phyloP scores from a whole-genome alignment of 371 early-diverging fungal species.

The Syncephalastrum contaminatum region DNA sequence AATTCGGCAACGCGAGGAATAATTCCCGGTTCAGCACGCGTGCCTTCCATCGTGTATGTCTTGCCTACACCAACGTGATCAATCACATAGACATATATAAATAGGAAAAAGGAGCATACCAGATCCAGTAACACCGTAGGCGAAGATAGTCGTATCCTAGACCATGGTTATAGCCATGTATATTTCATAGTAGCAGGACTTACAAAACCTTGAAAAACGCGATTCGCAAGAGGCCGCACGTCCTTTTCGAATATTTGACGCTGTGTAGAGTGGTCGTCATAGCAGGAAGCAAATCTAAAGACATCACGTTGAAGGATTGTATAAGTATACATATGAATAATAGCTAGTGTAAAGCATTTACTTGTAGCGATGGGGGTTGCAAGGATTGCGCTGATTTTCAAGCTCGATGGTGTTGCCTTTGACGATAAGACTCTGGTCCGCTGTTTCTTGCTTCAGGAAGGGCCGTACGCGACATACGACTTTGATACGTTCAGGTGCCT shows the following conservation, averaged over 20 bases:
- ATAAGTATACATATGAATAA: not conserved
- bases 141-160: conserved; percentile 63
- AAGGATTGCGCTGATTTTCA: conserved; percentile 30
- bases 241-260: conserved; percentile 46
- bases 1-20: conserved; percentile 50
- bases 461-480: conserved; percentile 59
- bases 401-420: conserved; percentile 30
- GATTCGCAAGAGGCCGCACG: conserved; percentile 51
- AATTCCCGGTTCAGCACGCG: conserved; percentile 50
- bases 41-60: conserved; percentile 70
- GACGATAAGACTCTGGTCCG: conserved; percentile 35
- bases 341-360: not conserved
- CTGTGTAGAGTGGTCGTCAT: conserved; percentile 40
- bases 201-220: conserved; percentile 51
- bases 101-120: conserved; percentile 9
- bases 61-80: conserved; percentile 43
- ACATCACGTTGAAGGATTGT: not conserved
- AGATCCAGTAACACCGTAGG: conserved; percentile 73
- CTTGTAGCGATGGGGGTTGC: conserved; percentile 3
- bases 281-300: conserved; percentile 51
- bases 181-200: not conserved
- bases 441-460: conserved; percentile 40
- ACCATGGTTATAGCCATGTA: not conserved
- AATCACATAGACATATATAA: too few relatives aligned
- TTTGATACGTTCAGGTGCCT: conserved; percentile 21